Evolutionary conservation across 305 asterid genomes (phyloP).

Genomic region (Stenogyne calaminthoides): DNA sequence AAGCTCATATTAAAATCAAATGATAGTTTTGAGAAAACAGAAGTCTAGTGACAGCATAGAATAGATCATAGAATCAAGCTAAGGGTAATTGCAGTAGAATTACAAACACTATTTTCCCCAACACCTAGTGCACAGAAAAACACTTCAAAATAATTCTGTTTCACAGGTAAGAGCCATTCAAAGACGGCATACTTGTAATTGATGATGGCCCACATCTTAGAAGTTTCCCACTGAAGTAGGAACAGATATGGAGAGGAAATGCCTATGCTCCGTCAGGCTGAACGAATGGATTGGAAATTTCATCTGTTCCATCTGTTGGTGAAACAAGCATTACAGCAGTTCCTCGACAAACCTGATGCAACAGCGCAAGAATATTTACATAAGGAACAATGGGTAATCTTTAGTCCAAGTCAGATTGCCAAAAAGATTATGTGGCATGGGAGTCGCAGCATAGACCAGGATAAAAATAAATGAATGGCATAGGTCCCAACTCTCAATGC

Average conservation of each 20-base stretch:
- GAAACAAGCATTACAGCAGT: constrained; percentile 99
- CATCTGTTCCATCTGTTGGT: constrained; percentile 98
- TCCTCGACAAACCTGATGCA: constrained; percentile 86
- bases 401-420: too few species aligned
- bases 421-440: background rate
- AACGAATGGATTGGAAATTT: constrained; percentile 87
- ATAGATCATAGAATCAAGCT: background rate
- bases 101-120: constrained; percentile 3
- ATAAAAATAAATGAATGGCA: background rate
- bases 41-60: background rate
- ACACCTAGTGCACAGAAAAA: background rate
- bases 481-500: background rate
- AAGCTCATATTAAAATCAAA: background rate
- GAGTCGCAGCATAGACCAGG: background rate
- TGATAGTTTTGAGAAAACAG: background rate
- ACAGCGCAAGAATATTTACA: constrained; percentile 9
- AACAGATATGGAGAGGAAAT: constrained; percentile 1
- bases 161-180: background rate
- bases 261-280: constrained; percentile 85
- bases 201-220: constrained; percentile 15
- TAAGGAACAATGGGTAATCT: too few species aligned
- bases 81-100: background rate
- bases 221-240: constrained; percentile 13
- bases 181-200: constrained; percentile 2
- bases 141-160: background rate